phyloP scores from a whole-genome alignment of 192 early-diverging fungal genomes.

The Entophlyctis luteolus region DNA sequence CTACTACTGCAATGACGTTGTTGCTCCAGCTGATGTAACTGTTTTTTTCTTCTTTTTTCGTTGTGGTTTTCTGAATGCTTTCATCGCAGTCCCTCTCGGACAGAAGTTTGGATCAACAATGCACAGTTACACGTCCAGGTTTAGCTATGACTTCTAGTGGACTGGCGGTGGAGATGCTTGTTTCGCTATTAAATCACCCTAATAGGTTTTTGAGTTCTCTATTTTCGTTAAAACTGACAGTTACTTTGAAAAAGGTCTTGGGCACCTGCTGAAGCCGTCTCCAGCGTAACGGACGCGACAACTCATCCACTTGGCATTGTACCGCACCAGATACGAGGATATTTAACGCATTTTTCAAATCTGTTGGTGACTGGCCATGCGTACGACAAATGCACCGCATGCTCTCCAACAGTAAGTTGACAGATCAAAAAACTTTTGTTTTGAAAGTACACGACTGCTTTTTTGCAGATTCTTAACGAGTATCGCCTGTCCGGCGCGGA shows the following conservation, averaged over 20 bases:
- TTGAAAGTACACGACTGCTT: background rate
- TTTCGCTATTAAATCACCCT: slow-evolving; percentile 80
- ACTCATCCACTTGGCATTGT: slow-evolving; percentile 63
- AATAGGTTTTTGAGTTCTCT: too few relatives aligned
- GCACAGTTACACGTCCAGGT: slow-evolving; percentile 95
- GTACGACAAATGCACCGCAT: slow-evolving; percentile 89
- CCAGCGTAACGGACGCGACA: slow-evolving; percentile 34
- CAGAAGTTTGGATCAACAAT: slow-evolving; percentile 95
- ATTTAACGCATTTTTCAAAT: slow-evolving; percentile 79
- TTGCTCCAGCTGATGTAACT: slow-evolving; percentile 87
- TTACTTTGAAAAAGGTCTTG: too few relatives aligned
- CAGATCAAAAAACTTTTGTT: background rate
- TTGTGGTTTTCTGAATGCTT: slow-evolving; percentile 13
- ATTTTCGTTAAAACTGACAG: too few relatives aligned
- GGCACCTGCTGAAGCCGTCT: slow-evolving; percentile 49
- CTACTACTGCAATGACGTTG: slow-evolving; percentile 98
- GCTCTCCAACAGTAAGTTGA: slow-evolving; percentile 60
- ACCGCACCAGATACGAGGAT: slow-evolving; percentile 94
- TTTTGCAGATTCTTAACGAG: slow-evolving; percentile 41
- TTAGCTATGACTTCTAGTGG: slow-evolving; percentile 85
- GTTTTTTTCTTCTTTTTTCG: too few relatives aligned
- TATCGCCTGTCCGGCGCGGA: slow-evolving; percentile 67
- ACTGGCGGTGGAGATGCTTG: slow-evolving; percentile 84
- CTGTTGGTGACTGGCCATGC: slow-evolving; percentile 78
- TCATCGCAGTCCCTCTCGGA: slow-evolving; percentile 73